Base-by-base conservation (phyloP, 2,329 filamentous ascomycete species). In the Sporothrix humicola region DNA sequence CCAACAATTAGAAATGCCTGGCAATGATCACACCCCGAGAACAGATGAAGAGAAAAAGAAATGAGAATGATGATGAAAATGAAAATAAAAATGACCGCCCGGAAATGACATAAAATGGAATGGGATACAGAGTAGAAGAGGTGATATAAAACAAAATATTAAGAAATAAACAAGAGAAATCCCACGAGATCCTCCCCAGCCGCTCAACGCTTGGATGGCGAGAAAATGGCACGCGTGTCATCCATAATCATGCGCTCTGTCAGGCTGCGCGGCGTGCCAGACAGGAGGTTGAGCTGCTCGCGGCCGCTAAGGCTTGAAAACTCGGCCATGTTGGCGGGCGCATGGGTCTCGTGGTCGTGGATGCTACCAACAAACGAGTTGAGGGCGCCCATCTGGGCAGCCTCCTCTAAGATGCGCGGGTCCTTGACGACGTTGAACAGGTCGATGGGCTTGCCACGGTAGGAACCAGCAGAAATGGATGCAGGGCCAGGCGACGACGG, bases 291-390 rank as follows among this genome's bases (percentile, higher is more conserved):
- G 17, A 58, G 31, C 52, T 56, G 44, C 10, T 72, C 72, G 42
- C 48, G 44, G 52, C 63, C 58, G 6, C 73, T 76, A 48, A 73
- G 68, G n/a, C 72, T 77, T 48, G 73, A 76, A 66, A 79, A 69
- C 56, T 76, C 78, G 17, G 37, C 78, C 79, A 56, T 79, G 72
- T 75, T 79, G 79, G 74, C 77, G 42, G 59, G 72, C 37, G 37
- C 54, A 31, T 54, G 46, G 12, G 52, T 20, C 48, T 42, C 66
- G 23, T 54, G 59, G 44, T 79, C 81, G 70, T 82, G 77, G 5
- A 85, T 77, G 74, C 83, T 84, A 9, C 84, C 84, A 1, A 85
- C 82, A 74, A 84, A 84, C 8, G 80, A 80, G 56, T 79, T 79
- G 23, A 84, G 76, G 26, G 79, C 77, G 61, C 82, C 82, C 71